A percentile compares a stretch with the other conserved stretches of the same genome.
Evolutionary conservation across 139 green algal species (phyloP).

Genomic region (Gonium pectorale): DNA sequence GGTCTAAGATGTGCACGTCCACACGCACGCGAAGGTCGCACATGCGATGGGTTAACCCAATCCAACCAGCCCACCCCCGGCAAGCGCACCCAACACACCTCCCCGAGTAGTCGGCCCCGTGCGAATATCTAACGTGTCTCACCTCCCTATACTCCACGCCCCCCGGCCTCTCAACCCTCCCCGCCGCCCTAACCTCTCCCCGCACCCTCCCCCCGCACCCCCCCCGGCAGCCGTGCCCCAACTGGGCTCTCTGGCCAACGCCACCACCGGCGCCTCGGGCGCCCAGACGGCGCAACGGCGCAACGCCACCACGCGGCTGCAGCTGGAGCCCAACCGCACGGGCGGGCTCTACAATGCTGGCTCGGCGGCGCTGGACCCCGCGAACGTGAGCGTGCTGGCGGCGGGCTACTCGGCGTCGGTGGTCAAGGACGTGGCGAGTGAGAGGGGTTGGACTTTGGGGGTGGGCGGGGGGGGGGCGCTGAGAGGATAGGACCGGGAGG

Average conservation of each 20-base stretch:
- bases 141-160: neutral
- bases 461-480: neutral
- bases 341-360: conserved; percentile 19
- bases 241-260: conserved; percentile 1
- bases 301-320: neutral
- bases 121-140: neutral
- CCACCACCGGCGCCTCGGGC: conserved; percentile 3
- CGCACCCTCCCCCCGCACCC: neutral
- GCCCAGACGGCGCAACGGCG: neutral
- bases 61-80: too few relatives aligned
- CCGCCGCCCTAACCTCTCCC: neutral
- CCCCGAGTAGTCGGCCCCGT: neutral
- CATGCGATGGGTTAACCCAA: neutral
- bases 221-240: neutral
- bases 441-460: neutral
- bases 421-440: conserved; percentile 30
- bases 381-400: neutral
- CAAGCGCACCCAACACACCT: too few relatives aligned
- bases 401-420: neutral
- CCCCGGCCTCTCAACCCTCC: too few relatives aligned
- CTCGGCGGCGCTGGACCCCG: neutral
- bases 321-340: conserved; percentile 16
- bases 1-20: neutral
- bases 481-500: neutral
- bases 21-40: neutral